A percentile compares a stretch with the other conserved stretches of the same genome.
These are phyloP conservation scores for Penicillium coffeae DNA, from an alignment of 495 filamentous ascomycete genomes.

Conservation along the genomic window DNA sequence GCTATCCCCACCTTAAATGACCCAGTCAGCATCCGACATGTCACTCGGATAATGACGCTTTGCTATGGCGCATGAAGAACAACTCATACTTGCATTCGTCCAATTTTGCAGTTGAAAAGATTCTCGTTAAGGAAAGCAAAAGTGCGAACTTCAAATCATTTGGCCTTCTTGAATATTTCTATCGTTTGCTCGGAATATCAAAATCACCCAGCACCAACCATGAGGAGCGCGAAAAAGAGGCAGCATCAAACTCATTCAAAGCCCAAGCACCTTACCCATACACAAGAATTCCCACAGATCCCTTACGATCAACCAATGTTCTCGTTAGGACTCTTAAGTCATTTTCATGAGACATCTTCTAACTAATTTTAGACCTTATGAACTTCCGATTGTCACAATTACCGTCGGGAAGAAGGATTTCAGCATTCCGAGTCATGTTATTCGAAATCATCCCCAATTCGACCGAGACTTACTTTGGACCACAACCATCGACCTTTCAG, in stretches of 20 bases:
- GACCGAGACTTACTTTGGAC: background rate
- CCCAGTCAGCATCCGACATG: no score
- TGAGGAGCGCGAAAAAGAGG: no score
- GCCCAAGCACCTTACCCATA: no score
- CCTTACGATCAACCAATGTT: background rate
- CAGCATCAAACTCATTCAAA: no score
- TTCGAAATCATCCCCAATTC: background rate
- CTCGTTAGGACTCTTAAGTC: background rate
- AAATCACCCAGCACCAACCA: no score
- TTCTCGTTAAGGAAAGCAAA: no score
- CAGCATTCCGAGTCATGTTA: background rate
- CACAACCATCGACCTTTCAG: background rate
- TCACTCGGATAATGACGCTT: no score
- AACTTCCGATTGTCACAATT: background rate
- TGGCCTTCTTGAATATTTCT: background rate
- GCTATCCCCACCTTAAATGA: no score
- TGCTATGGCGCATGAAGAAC: no score
- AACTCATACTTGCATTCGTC: conserved; percentile 2
- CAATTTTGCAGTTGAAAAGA: background rate
- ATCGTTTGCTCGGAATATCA: no score
- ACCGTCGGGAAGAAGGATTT: background rate
- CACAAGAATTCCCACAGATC: no score
- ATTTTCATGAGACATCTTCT: background rate
- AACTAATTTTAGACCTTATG: background rate
- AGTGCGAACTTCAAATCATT: background rate